Evolutionary conservation across 2,329 filamentous ascomycete species (phyloP), one percentile per base, ranked within the genome.

Genomic region (Myriangium duriaei): DNA sequence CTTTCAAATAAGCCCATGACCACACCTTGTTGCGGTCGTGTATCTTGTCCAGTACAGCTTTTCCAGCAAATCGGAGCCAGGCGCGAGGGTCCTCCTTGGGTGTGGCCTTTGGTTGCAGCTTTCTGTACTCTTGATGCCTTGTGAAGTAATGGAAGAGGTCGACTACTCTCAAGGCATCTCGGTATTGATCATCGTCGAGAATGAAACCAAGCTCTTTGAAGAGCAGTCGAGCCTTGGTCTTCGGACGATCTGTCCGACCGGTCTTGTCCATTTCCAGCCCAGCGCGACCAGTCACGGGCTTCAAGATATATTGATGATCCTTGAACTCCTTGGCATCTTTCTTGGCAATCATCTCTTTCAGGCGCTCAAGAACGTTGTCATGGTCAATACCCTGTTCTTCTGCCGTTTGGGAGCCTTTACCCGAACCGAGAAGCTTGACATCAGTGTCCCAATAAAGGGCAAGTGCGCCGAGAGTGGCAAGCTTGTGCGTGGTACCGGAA

Each of bases 371-470:
- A 57, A 96, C 74, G 30, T 88, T 80, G 17, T 76, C 72, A 47
- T 92, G 85, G 6, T 78, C 65, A 37, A 81, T 68, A 6, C 71
- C 62, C 45, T 83, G 72, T 9, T 72, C 67, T 19, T 67, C 63
- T 30, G 66, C 72, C 6, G 70, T 65, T 42, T 76, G 67, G 3
- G 74, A 74, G 47, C 91, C 84, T 48, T 81, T 79, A 5, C 86
- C 86, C 4, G 81, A 78, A 10, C 86, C 85, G 30, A 96, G 69
- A 3, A 98, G 70, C 16, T 79, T 70, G 1, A 86, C 76, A 57
- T 99, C 88, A 1, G 91, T 98, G 57, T 98, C 92, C 91, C 92
- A 99, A 60, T 99, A 99, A 7, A 96, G 73, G 2, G 91, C 86
- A 35, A 99, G 64, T 4, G 87, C 85, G 19, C 84, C 85, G 11